These are phyloP conservation scores for Leccinum fallax DNA, from an alignment of 1,284 basidiomycete species.

Conservation along the genomic window DNA sequence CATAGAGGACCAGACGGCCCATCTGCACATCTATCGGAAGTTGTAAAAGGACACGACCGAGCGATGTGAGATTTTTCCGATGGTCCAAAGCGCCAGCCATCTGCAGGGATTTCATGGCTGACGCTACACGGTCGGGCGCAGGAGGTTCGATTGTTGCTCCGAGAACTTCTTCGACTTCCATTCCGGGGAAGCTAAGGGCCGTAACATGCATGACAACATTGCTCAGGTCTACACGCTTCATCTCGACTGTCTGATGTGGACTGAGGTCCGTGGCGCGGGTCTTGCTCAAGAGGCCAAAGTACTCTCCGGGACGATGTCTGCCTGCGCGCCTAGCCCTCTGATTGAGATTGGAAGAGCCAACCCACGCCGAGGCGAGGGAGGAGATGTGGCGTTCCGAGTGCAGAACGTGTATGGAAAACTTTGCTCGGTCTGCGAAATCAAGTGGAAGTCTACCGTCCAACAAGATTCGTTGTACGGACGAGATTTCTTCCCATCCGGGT, in stretches of 20 bases:
- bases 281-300: slow-evolving; percentile 83
- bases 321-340: slow-evolving; percentile 95
- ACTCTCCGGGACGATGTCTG: slow-evolving; percentile 89
- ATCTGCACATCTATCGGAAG: slow-evolving; percentile 90
- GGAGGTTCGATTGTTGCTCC: slow-evolving; percentile 90
- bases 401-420: slow-evolving; percentile 83
- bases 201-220: slow-evolving; percentile 98
- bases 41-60: slow-evolving; percentile 88
- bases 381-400: slow-evolving; percentile 91
- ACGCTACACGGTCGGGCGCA: slow-evolving; percentile 72
- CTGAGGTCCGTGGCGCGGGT: slow-evolving; percentile 66
- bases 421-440: slow-evolving; percentile 59
- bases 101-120: slow-evolving; percentile 81
- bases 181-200: slow-evolving; percentile 89
- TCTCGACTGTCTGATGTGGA: slow-evolving; percentile 91
- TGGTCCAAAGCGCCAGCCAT: slow-evolving; percentile 89
- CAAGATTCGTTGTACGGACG: slow-evolving; percentile 73
- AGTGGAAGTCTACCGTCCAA: slow-evolving; percentile 61
- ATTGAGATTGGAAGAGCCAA: slow-evolving; percentile 90
- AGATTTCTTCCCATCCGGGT: slow-evolving; percentile 93
- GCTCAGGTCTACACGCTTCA: slow-evolving; percentile 91
- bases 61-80: slow-evolving; percentile 79
- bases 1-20: slow-evolving; percentile 88
- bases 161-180: slow-evolving; percentile 88
- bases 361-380: slow-evolving; percentile 87